Base-by-base conservation (phyloP, 148 eudicot genomes). In the Vaccinium macrocarpon region DNA sequence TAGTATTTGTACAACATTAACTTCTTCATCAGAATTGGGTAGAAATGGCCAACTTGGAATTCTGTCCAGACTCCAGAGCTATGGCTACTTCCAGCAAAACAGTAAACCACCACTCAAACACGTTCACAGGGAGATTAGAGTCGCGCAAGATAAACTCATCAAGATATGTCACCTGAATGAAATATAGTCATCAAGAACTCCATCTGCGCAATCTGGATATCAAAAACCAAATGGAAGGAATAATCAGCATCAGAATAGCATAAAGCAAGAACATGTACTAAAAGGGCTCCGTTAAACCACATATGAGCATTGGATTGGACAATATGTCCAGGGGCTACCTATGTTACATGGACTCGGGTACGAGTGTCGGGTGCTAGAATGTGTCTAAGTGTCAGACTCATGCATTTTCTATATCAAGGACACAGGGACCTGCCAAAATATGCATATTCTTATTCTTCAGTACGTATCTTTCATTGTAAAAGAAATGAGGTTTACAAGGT, bases 171-270 rank as follows among this genome's bases (percentile, higher is more conserved):
- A 72, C 23, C 23, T 49, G 16, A n/a, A 46, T 1, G 50, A 72
- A 35, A 38, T 16, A 7, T 15, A 38, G 11, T 16, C 12, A 75
- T 42, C 73, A 29, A 68, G 27, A 74, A 75, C 25, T 21, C 13
- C 14, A 48, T 21, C 53, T 46, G 16, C 46, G 78, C 11, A 48
- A 59, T 19, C 48, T 42, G 46, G 46, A 52, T 68, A 82, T 48
- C 35, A 64, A 82, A 81, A 50, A n/a, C 53, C 76, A 74, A 82
- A 7, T 25, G 76, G 25, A 14, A 76, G 72, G 64, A 80, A 55
- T n/a, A 61, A 77, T 52, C 77, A 68, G 73, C 35, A 68, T 27
- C 7, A 68, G 73, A 68, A 68, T 13, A 68, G 42, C 18, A 68
- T 4, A 68, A 29, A 15, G 38, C 72, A 66, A 27, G 23, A 66